Conservation (phyloP, 2,329 filamentous ascomycete species). For the Fusarium brevicatenulatum region DNA sequence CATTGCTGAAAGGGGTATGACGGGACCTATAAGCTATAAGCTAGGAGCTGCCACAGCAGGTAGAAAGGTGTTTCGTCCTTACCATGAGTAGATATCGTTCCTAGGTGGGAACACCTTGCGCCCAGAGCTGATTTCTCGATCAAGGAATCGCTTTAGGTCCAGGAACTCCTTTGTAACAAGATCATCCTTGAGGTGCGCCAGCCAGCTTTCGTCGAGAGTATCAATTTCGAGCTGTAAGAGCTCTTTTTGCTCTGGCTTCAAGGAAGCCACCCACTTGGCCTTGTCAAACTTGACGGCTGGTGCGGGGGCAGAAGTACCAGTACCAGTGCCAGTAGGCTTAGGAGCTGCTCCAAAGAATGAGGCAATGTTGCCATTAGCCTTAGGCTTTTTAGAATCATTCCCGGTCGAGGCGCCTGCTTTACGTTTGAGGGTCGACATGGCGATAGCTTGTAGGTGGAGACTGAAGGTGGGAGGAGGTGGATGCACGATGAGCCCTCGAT, state of each 20-base stretch:
- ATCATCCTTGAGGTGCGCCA: constrained; percentile 88
- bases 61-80: constrained; percentile 41
- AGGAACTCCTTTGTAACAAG: constrained; percentile 83
- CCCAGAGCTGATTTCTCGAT: constrained; percentile 76
- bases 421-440: constrained; percentile 72
- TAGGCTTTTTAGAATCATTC: constrained; percentile 74
- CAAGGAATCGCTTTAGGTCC: constrained; percentile 86
- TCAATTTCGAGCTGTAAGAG: constrained; percentile 91
- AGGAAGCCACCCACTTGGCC: constrained; percentile 82
- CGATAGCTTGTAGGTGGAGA: constrained; percentile 38
- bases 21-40: constrained; percentile 75
- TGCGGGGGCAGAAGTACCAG: constrained; percentile 43
- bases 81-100: constrained; percentile 96
- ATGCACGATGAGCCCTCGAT: constrained; percentile 33
- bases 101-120: constrained; percentile 88
- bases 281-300: constrained; percentile 78
- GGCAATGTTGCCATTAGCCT: constrained; percentile 81
- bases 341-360: constrained; percentile 83
- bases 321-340: constrained; percentile 56
- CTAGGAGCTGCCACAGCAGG: constrained; percentile 25
- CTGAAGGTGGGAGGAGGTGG: constrained; percentile 23
- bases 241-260: constrained; percentile 83
- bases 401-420: constrained; percentile 64
- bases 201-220: constrained; percentile 91
- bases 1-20: constrained; percentile 85